Conservation (phyloP, 106 monocot species). For the Alisma plantagoaquatica region DNA sequence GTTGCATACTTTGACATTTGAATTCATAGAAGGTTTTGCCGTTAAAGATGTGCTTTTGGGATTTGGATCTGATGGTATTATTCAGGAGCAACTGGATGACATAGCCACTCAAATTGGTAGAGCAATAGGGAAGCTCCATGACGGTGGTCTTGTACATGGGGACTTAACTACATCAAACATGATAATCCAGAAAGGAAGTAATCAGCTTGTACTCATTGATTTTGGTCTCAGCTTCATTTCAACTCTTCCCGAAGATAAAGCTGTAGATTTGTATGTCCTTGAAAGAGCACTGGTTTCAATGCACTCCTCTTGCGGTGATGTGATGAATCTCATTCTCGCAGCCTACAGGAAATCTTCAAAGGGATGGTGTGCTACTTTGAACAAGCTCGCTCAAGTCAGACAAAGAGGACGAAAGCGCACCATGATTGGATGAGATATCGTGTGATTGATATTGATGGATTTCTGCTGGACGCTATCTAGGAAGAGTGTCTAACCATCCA, state of each 20-base stretch:
- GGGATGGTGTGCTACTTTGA: conserved; percentile 64
- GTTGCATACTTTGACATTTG: conserved; percentile 61
- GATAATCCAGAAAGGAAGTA: too few relatives aligned
- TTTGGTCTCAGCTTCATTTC: conserved; percentile 85
- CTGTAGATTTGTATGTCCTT: conserved; percentile 76
- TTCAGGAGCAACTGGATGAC: conserved; percentile 39
- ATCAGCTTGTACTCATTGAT: conserved; percentile 79
- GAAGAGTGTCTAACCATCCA: too few relatives aligned
- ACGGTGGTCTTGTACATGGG: conserved; percentile 85
- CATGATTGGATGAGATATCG: conserved; percentile 68
- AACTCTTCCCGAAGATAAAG: conserved; percentile 86
- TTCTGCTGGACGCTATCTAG: too few relatives aligned
- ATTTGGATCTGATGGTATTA: conserved; percentile 54
- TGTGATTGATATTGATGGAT: too few relatives aligned
- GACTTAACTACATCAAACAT: too few relatives aligned
- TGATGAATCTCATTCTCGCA: conserved; percentile 66
- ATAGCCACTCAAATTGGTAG: conserved; percentile 65
- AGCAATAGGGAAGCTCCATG: conserved; percentile 71
- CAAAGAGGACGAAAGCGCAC: conserved; percentile 63
- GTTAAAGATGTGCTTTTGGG: conserved; percentile 77
- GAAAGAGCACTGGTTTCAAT: conserved; percentile 82
- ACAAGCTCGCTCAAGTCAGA: conserved; percentile 77
- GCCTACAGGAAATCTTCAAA: conserved; percentile 66
- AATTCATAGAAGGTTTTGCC: conserved; percentile 59
- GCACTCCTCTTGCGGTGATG: conserved; percentile 81